These are phyloP conservation scores for Cylindrotheca fusiformis DNA, from an alignment of 108 stramenopile species.

Conservation along the genomic window DNA sequence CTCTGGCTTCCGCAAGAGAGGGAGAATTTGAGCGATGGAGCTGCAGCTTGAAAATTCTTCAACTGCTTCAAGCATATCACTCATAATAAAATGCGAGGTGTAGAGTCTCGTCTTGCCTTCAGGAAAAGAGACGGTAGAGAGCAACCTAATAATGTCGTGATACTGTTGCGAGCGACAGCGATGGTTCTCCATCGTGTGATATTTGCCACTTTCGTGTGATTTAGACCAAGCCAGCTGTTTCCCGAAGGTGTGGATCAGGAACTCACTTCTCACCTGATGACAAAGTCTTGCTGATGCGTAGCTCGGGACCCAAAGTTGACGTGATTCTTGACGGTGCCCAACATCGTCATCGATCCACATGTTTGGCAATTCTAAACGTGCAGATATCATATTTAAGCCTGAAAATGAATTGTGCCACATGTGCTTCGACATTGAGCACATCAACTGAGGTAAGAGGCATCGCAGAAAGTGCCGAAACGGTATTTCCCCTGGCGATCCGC, in stretches of 20 bases:
- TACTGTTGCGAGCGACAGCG: slow-evolving; percentile 56
- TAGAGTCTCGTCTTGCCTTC: slow-evolving; percentile 2
- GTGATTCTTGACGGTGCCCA: not conserved
- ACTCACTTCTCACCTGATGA: slow-evolving; percentile 26
- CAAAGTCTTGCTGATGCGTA: slow-evolving; percentile 19
- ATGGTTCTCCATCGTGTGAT: slow-evolving; percentile 75
- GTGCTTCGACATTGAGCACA: slow-evolving; percentile 40
- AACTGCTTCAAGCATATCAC: slow-evolving; percentile 16
- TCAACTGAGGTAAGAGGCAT: slow-evolving; percentile 54
- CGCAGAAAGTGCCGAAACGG: slow-evolving; percentile 29
- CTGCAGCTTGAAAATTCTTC: not conserved
- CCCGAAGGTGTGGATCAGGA: slow-evolving; percentile 21
- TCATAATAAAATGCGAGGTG: slow-evolving; percentile 10
- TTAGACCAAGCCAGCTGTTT: slow-evolving; percentile 16
- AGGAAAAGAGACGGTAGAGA: slow-evolving; percentile 25
- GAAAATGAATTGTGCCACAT: slow-evolving; percentile 64
- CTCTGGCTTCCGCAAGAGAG: slow-evolving; percentile 4
- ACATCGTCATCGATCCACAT: slow-evolving; percentile 45
- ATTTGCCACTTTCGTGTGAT: slow-evolving; percentile 9
- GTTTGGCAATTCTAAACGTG: slow-evolving; percentile 42
- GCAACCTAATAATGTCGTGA: slow-evolving; percentile 35
- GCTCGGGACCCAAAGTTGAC: not conserved
- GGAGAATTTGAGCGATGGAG: slow-evolving; percentile 6
- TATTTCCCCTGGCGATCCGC: slow-evolving; percentile 24
- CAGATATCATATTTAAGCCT: slow-evolving; percentile 40